Evolutionary conservation across 2,329 filamentous ascomycete genomes (phyloP).

Genomic region (Hymenoscyphus fructigenus): DNA sequence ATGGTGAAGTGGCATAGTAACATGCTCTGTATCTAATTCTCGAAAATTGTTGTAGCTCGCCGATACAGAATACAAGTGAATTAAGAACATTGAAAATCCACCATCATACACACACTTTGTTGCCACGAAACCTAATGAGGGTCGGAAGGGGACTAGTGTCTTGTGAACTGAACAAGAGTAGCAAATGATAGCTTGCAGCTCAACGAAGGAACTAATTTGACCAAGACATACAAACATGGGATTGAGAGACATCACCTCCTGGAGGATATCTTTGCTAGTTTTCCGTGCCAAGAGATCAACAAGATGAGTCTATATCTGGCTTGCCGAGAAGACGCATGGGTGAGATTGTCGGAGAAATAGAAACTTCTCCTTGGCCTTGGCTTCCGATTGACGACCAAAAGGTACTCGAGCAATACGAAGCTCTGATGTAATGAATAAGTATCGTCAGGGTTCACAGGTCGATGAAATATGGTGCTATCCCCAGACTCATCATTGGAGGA

Average conservation of each 20-base stretch:
- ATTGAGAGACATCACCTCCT: neutral
- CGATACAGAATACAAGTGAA: neutral
- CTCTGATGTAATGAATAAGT: too few relatives aligned
- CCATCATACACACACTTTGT: neutral
- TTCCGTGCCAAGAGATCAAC: too few relatives aligned
- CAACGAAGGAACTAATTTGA: neutral
- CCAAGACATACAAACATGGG: neutral
- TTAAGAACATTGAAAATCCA: neutral
- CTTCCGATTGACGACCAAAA: neutral
- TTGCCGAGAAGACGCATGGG: neutral
- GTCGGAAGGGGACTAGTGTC: neutral
- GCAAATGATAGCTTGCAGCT: neutral
- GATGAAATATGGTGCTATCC: neutral
- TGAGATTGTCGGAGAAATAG: neutral
- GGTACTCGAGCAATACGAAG: neutral
- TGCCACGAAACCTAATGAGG: neutral
- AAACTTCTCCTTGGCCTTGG: neutral
- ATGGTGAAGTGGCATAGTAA: neutral
- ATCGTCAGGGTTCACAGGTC: neutral
- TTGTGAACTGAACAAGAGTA: too few relatives aligned
- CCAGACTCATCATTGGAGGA: neutral
- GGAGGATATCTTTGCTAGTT: too few relatives aligned
- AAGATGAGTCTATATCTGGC: too few relatives aligned
- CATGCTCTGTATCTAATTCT: neutral
- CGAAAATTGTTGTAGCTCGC: neutral